Evolutionary conservation across 1,284 basidiomycete species (phyloP).

Genomic region (Lentinula novae-zelandiae): DNA sequence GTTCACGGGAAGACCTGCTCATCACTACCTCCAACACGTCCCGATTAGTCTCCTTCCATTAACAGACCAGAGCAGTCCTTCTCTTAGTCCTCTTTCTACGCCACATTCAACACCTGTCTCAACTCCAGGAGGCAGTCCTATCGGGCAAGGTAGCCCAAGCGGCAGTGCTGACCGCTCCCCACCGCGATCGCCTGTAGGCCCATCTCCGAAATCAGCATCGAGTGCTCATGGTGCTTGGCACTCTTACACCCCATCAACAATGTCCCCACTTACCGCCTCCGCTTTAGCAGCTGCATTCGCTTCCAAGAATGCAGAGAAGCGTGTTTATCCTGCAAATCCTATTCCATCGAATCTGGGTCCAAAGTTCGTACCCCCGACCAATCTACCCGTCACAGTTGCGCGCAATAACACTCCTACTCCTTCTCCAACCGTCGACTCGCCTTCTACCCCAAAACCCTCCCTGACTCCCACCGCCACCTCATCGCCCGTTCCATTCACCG

Average conservation of each 20-base stretch:
- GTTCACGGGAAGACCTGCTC: conserved; percentile 28
- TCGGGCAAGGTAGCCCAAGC: neutral
- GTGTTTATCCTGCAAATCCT: neutral
- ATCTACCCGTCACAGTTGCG: neutral
- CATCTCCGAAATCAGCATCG: neutral
- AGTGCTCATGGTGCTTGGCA: neutral
- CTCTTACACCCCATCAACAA: conserved; percentile 1
- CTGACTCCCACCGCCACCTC: neutral
- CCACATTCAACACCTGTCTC: conserved; percentile 15
- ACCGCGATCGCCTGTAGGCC: neutral
- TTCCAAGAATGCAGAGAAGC: conserved; percentile 2
- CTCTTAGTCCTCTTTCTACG: neutral
- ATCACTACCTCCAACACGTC: conserved; percentile 42
- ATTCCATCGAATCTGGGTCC: conserved; percentile 6
- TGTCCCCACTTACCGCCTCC: neutral
- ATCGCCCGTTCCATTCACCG: conserved; percentile 10
- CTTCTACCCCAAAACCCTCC: conserved; percentile 8
- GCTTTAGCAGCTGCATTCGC: conserved; percentile 1
- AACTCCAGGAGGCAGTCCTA: neutral
- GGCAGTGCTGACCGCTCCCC: conserved; percentile 1
- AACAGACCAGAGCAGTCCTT: conserved; percentile 23
- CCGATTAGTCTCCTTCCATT: conserved; percentile 54
- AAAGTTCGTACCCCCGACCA: neutral
- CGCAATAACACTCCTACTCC: neutral
- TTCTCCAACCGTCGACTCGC: neutral